Conservation (phyloP, 1,284 basidiomycete genomes). For the Puccinia coronata region DNA sequence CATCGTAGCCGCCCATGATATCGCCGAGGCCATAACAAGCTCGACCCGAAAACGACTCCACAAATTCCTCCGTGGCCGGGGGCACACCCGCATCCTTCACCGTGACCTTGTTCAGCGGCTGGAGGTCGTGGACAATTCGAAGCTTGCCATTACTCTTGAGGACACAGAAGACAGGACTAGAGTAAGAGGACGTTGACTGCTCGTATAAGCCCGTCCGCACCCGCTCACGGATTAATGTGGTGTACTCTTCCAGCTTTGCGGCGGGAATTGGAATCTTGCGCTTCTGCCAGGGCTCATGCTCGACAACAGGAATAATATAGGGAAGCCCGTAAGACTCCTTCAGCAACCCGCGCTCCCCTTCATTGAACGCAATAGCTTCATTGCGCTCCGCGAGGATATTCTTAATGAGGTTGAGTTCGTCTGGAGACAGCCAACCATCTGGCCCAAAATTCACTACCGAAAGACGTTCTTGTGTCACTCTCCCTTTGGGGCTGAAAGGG, state of each 20-base stretch:
- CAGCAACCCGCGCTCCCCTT: neutral
- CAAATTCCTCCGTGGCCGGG: neutral
- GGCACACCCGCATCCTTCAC: neutral
- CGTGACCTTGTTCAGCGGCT: constrained; percentile 18
- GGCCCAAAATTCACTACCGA: constrained; percentile 1
- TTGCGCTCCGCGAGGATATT: neutral
- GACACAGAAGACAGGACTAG: neutral
- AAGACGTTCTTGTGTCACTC: neutral
- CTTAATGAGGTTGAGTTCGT: neutral
- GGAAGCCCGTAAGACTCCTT: neutral
- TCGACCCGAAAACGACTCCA: neutral
- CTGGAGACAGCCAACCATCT: neutral
- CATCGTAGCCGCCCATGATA: too few species aligned
- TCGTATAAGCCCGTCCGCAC: neutral
- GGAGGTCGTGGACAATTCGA: constrained; percentile 4
- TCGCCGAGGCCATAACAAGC: neutral
- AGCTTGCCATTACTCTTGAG: neutral
- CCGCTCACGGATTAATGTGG: neutral
- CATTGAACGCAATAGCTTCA: neutral
- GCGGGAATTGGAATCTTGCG: neutral
- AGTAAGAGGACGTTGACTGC: neutral
- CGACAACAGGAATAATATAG: constrained; percentile 16
- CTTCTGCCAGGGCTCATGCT: constrained; percentile 3
- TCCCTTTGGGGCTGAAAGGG: too few species aligned
- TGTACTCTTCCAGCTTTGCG: neutral